phyloP scores from a whole-genome alignment of 106 monocot species.

The Acanthochlamys bracteata region DNA sequence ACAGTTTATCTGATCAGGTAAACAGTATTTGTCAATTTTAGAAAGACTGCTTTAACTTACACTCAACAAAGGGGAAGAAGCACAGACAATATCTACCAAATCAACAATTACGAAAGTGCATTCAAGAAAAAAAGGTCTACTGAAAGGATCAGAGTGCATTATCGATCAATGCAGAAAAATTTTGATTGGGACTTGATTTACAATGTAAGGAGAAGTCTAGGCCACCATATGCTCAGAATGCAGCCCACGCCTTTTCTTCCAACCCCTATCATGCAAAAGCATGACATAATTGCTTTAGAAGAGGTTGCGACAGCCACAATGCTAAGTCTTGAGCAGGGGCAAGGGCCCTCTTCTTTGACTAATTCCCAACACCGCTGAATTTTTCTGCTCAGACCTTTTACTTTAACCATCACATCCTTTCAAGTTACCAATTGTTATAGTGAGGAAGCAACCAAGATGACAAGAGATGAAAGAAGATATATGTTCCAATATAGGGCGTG shows the following conservation, averaged over 20 bases:
- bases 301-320: conserved; percentile 53
- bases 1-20: too few species aligned
- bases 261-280: conserved; percentile 31
- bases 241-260: conserved; percentile 53
- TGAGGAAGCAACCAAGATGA: too few species aligned
- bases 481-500: too few species aligned
- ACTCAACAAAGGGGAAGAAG: too few species aligned
- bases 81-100: too few species aligned
- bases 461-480: too few species aligned
- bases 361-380: conserved; percentile 17
- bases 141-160: conserved; percentile 29
- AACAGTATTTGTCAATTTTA: too few species aligned
- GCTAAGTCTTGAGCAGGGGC: conserved; percentile 40
- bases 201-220: conserved; percentile 44
- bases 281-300: conserved; percentile 37
- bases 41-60: too few species aligned
- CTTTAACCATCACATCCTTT: conserved; percentile 45
- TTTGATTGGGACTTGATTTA: conserved; percentile 1
- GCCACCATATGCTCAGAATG: conserved; percentile 22
- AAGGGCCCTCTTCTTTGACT: conserved; percentile 29
- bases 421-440: background rate
- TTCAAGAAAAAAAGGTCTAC: background rate
- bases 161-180: conserved; percentile 30
- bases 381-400: conserved; percentile 46
- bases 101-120: too few species aligned